Conservation (phyloP, 2,329 filamentous ascomycete genomes). For the Calonectria leucothoes region DNA sequence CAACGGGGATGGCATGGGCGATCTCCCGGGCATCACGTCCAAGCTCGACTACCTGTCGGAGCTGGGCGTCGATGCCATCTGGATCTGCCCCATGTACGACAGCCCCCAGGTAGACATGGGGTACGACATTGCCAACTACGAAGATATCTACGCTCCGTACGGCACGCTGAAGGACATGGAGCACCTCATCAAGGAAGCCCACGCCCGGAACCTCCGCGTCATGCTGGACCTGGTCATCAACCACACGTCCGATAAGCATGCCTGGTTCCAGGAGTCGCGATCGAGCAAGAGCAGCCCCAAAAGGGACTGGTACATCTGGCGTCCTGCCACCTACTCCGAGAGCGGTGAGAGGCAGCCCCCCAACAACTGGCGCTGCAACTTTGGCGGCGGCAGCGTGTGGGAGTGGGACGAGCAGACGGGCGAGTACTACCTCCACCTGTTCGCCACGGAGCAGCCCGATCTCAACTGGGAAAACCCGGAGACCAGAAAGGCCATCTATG, state of each 20-base stretch:
- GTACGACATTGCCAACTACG: slow-evolving; percentile 40
- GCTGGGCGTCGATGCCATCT: slow-evolving; percentile 38
- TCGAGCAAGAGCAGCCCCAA: slow-evolving; percentile 32
- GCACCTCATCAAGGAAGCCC: slow-evolving; percentile 36
- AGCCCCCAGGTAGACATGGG: slow-evolving; percentile 42
- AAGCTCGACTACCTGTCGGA: slow-evolving; percentile 59
- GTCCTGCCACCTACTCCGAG: slow-evolving; percentile 61
- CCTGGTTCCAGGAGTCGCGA: slow-evolving; percentile 40
- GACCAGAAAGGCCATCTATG: slow-evolving; percentile 76
- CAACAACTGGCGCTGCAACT: slow-evolving; percentile 79
- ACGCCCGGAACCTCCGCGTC: slow-evolving; percentile 35
- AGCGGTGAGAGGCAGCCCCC: slow-evolving; percentile 75
- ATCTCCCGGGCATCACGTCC: slow-evolving; percentile 64
- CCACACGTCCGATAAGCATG: slow-evolving; percentile 39
- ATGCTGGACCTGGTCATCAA: slow-evolving; percentile 42
- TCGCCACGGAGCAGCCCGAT: slow-evolving; percentile 81
- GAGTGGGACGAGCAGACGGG: slow-evolving; percentile 77
- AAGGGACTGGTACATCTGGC: slow-evolving; percentile 74
- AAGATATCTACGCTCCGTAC: slow-evolving; percentile 38
- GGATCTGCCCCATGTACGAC: slow-evolving; percentile 42
- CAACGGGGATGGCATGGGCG: slow-evolving; percentile 65
- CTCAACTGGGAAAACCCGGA: slow-evolving; percentile 85
- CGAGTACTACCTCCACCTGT: slow-evolving; percentile 84
- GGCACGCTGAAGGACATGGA: slow-evolving; percentile 41
- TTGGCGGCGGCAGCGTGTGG: slow-evolving; percentile 72